These are phyloP conservation scores for Blastobotrys niveus DNA, from an alignment of 1,139 yeast species.

Conservation along the genomic window DNA sequence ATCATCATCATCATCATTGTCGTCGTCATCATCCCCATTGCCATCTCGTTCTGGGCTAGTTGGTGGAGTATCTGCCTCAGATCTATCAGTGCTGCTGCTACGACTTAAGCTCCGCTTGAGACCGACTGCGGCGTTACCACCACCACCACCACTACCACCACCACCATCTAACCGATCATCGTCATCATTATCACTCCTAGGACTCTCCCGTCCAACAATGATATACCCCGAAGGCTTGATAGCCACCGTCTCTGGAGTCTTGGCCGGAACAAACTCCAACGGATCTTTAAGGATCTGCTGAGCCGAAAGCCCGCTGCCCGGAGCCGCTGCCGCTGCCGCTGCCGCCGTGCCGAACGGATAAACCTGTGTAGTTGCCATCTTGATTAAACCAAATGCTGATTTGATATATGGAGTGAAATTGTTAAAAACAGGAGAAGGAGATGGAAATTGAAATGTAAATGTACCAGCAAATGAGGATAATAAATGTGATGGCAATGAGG, in stretches of 20 bases:
- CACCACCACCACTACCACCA: background rate
- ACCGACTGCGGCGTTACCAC: no score
- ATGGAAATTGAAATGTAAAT: no score
- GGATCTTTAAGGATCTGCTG: constrained; percentile 42
- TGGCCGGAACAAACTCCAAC: constrained; percentile 52
- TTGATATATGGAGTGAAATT: no score
- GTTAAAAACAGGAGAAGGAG: no score
- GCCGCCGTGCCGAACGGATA: no score
- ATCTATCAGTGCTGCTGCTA: background rate
- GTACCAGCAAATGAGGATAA: no score
- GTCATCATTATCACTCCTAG: background rate
- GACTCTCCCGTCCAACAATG: constrained; percentile 13
- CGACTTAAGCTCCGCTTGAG: no score
- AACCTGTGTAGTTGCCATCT: no score
- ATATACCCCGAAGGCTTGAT: constrained; percentile 26
- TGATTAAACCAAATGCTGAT: no score
- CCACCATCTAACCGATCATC: background rate
- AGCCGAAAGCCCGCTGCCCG: constrained; percentile 3
- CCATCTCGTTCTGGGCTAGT: constrained; percentile 6
- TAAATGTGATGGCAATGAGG: no score
- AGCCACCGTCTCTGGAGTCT: constrained; percentile 38
- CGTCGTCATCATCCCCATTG: background rate
- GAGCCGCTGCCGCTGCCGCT: no score
- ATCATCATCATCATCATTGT: background rate
- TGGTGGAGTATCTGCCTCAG: no score